Base-by-base conservation (phyloP, 768 basidiomycete species). In the Leccinum longicurvipes region DNA sequence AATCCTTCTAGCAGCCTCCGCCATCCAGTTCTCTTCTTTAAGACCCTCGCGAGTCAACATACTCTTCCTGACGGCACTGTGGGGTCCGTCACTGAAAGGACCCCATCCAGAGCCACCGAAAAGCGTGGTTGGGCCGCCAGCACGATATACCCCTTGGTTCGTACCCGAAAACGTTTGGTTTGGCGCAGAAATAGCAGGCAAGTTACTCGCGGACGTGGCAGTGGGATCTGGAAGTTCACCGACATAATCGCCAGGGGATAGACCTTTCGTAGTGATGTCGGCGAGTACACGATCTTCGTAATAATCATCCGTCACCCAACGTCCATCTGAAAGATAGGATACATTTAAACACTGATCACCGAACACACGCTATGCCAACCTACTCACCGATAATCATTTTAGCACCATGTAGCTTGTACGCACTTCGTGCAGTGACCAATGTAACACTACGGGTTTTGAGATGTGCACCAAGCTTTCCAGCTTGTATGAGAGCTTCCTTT, bases 231-330 rank as follows among this genome's bases (percentile, higher is more conserved):
- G 83, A 19, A 94, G 83, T 59, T 95, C 87, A 52, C 89, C 89
- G 19, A 95, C 93, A 7, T 76, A 81, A 51, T 92, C 88, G 12
- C 91, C 89, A 0, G 95, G 80, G 60, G 88, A 87, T 61, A 92
- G 79, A 6, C 93, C 95, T 31, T 85, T 84, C n/a, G 83, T 82
- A 3, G 85, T 80, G 63, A 91, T 89, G 45, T 92, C 89, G 57
- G 80, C 84, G 1, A 86, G 79, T 0, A 82, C 82, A 54, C 89
- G 89, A 39, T 87, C 89, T 71, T 99, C 97, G 73, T 92, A 93
- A 70, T 99, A 99, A 73, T 98, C 97, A 66, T 98, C 97, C 7
- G 83, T 82, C 1, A 98, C 86, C 89, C 94, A 96, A 66, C 82
- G 78, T 1, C 96, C 97, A 54, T 93, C 95, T 97, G 54, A 19